A percentile compares a stretch with the other conserved stretches of the same genome.
Evolutionary conservation across 805 yeast species (phyloP).

Genomic region (Candida broadrunensis): DNA sequence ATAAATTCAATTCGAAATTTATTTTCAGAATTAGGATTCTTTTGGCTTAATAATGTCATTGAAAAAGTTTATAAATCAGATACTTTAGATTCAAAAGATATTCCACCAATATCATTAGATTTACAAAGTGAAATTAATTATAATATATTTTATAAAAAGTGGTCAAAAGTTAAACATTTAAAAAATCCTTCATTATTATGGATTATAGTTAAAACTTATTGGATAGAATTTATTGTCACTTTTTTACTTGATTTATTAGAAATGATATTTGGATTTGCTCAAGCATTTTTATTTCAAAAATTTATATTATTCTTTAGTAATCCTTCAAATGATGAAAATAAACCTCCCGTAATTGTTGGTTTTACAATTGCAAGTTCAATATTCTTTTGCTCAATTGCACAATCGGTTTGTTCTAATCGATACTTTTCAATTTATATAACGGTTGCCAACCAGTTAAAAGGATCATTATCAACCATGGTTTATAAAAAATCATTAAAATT

Average conservation of each 20-base stretch:
- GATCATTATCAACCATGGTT: slow-evolving; percentile 19
- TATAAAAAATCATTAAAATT: slow-evolving; percentile 23
- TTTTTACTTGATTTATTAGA: slow-evolving; percentile 19
- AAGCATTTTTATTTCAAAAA: slow-evolving; percentile 73
- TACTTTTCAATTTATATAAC: slow-evolving; percentile 8
- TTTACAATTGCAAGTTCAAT: slow-evolving; percentile 18
- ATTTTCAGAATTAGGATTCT: slow-evolving; percentile 17
- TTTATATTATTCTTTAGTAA: slow-evolving; percentile 54
- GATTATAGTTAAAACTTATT: slow-evolving; percentile 20
- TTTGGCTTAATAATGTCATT: slow-evolving; percentile 14
- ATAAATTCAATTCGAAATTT: slow-evolving; percentile 16
- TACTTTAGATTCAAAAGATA: slow-evolving; percentile 41
- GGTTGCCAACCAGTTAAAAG: slow-evolving; percentile 10
- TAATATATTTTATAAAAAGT: slow-evolving; percentile 13
- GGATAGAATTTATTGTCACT: slow-evolving; percentile 14
- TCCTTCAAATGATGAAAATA: slow-evolving; percentile 34
- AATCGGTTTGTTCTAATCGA: slow-evolving; percentile 18
- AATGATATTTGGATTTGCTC: slow-evolving; percentile 48
- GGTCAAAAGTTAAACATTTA: slow-evolving; percentile 18
- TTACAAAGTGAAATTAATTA: slow-evolving; percentile 10
- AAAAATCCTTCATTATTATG: slow-evolving; percentile 8
- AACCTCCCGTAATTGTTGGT: slow-evolving; percentile 22
- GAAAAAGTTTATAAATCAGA: background rate
- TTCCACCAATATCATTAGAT: slow-evolving; percentile 48
- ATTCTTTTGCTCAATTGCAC: slow-evolving; percentile 19